Conservation (phyloP, 495 filamentous ascomycete species). For the Daldinia grandis region DNA sequence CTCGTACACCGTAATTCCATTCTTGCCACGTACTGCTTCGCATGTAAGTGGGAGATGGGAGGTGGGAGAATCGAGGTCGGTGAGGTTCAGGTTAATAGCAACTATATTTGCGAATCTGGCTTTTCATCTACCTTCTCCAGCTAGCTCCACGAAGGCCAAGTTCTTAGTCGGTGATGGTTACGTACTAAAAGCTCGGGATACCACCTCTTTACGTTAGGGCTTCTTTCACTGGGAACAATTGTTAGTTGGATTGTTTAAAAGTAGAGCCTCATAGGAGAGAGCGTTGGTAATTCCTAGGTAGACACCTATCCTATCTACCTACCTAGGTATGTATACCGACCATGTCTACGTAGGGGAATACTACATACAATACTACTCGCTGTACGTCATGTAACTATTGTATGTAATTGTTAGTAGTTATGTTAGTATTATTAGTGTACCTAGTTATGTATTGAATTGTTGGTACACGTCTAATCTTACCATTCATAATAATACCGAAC, state of each 20-base stretch:
- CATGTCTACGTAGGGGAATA: background rate
- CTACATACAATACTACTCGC: background rate
- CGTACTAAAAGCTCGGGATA: slow-evolving; percentile 37
- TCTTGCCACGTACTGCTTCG: background rate
- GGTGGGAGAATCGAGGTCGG: background rate
- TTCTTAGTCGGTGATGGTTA: slow-evolving; percentile 27
- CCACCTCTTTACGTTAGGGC: slow-evolving; percentile 38
- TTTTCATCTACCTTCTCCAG: slow-evolving; percentile 16
- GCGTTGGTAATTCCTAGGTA: background rate
- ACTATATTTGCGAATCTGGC: slow-evolving; percentile 20
- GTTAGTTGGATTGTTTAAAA: slow-evolving; percentile 16
- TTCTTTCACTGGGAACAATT: slow-evolving; percentile 29
- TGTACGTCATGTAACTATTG: background rate
- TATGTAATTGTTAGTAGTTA: too few species aligned
- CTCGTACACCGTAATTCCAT: slow-evolving; percentile 6
- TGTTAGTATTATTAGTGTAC: background rate
- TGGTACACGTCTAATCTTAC: background rate
- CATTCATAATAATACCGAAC: background rate
- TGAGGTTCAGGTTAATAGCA: slow-evolving; percentile 11
- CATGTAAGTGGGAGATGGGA: background rate
- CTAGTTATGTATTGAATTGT: background rate
- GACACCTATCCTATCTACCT: too few species aligned
- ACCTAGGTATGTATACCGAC: too few species aligned
- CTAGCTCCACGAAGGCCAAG: slow-evolving; percentile 22
- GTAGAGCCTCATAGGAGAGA: slow-evolving; percentile 36